Percentiles rank a stretch among this genome's conserved stretches.
These are phyloP conservation scores for Skeletonema menzelii DNA, from an alignment of 108 stramenopile species.

Conservation along the genomic window DNA sequence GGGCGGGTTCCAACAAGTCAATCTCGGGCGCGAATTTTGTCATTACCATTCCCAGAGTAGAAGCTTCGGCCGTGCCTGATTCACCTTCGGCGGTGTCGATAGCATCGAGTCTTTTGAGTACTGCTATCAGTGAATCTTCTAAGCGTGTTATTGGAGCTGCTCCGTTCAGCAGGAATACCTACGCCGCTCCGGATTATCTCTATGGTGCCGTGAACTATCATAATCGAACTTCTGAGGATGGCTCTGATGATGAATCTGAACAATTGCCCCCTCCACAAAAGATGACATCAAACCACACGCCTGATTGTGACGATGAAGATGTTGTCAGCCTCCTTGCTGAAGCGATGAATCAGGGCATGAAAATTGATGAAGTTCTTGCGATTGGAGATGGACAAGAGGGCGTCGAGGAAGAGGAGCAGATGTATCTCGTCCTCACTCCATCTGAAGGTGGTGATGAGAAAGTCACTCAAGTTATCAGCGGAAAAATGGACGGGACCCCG, in stretches of 20 bases:
- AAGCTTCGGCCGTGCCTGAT: not conserved
- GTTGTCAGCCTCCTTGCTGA: conserved; percentile 37
- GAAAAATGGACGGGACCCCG: conserved; percentile 10
- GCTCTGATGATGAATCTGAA: conserved; percentile 2
- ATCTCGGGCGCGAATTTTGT: not conserved
- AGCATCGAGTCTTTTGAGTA: conserved; percentile 29
- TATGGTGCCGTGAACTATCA: conserved; percentile 36
- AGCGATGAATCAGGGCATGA: conserved; percentile 19
- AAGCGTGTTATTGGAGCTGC: conserved; percentile 34
- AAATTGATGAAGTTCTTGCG: not conserved
- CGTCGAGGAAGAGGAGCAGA: not conserved
- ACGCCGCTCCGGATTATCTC: not conserved
- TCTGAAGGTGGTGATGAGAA: conserved; percentile 16
- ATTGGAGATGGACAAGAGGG: not conserved
- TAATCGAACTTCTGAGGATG: conserved; percentile 19
- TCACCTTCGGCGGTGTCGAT: conserved; percentile 35
- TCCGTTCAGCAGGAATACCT: conserved; percentile 1
- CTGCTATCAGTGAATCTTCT: conserved; percentile 5
- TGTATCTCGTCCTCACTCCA: conserved; percentile 7
- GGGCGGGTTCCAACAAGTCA: not conserved
- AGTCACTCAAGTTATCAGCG: conserved; percentile 4
- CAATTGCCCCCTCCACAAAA: conserved; percentile 22
- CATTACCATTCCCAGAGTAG: not conserved
- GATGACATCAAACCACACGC: not conserved
- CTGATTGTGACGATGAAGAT: conserved; percentile 20